Base-by-base conservation (phyloP, 108 stramenopile species). In the Aurantiochytrium sp. region DNA sequence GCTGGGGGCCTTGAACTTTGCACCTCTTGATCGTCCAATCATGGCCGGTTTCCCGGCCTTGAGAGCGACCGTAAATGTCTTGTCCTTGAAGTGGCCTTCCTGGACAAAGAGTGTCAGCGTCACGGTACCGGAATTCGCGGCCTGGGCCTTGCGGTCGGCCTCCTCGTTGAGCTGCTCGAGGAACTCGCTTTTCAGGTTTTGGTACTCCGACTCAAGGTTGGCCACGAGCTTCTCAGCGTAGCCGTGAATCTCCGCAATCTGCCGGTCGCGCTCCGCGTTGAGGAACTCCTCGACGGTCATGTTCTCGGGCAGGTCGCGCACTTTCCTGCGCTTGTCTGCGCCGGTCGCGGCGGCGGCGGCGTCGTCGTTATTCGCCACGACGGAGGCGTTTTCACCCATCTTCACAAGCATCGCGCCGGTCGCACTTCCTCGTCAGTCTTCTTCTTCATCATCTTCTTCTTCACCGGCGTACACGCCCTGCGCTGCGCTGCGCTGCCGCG, bases 261-360 rank as follows among this genome's bases (percentile, higher is more conserved):
- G 73, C 73, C 30, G 21, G 6, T 81, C 73, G n/a, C 42, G n/a
- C 3, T 81, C 73, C 17, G 73, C 73, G 30, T 41, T 48, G 1
- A 81, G 73, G 32, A 27, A 81, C 24, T 81, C 42, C 24, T 81
- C 73, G 24, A 81, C 73, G 27, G 73, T 81, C 73, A 81, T 81
- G 24, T 81, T 24, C 45, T 6, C 73, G 12, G 73, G 73, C 36
- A 81, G 24, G 24, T 81, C 45, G 6, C 21, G 39, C 45, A 27
- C 3, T 48, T 41, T 48, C 73, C 1, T 81, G 12, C 24, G 39
- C 73, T 81, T 41, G n/a, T 42, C 24, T 6, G n/a, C 36, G 12
- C 12, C 45, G 10, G 73, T 27, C 45, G 39, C 19, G 21, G 27
- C 19, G 0, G 15, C 36, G 32, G 21, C 19, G 42, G 39, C 42